phyloP scores from a whole-genome alignment of 257 asterid species.

The Ligustrum vulgare region DNA sequence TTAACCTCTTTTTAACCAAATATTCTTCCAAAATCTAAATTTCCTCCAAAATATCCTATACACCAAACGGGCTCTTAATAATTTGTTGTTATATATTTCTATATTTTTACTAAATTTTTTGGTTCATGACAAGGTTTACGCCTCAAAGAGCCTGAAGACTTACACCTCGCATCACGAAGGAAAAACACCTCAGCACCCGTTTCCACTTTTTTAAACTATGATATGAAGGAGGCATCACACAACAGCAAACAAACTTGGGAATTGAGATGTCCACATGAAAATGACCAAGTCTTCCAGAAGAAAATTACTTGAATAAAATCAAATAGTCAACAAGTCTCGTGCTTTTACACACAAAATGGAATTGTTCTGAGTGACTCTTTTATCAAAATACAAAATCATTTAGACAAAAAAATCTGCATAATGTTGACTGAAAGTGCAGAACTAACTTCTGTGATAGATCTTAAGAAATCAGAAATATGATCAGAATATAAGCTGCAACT shows the following conservation, averaged over 20 bases:
- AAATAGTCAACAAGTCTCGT: neutral
- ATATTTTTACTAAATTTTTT: no score
- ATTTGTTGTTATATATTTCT: no score
- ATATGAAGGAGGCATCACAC: no score
- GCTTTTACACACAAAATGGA: neutral
- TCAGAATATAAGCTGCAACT: neutral
- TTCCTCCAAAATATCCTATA: no score
- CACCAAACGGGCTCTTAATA: no score
- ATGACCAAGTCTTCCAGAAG: neutral
- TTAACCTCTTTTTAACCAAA: no score
- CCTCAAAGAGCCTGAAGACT: no score
- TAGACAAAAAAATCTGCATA: neutral
- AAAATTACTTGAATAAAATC: neutral
- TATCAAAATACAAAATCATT: neutral
- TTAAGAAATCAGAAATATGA: neutral
- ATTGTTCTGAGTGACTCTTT: neutral
- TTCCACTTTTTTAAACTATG: no score
- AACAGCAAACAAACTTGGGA: neutral
- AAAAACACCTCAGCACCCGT: no score
- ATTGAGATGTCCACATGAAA: neutral
- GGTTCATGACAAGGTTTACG: no score
- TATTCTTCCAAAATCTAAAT: no score
- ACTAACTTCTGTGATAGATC: neutral
- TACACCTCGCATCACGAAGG: no score
- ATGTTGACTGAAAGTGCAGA: neutral